Percentiles rank a stretch among this genome's conserved stretches.
Evolutionary conservation across 768 basidiomycete genomes (phyloP).

Genomic region (Sutorius australiensis): DNA sequence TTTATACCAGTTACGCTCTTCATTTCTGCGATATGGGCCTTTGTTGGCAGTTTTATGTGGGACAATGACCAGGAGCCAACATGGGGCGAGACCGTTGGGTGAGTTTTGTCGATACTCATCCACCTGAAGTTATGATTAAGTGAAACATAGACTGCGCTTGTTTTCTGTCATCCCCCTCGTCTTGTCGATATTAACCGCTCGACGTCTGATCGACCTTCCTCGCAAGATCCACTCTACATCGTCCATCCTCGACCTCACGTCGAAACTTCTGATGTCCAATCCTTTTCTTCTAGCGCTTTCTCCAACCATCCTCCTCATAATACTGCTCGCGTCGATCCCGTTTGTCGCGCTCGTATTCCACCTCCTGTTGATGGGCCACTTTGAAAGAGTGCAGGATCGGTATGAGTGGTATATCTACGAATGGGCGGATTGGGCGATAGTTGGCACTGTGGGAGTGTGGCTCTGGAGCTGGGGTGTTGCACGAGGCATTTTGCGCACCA

Average conservation of each 20-base stretch:
- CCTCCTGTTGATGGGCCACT: conserved; percentile 66
- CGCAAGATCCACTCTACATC: conserved; percentile 67
- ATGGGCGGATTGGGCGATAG: conserved; percentile 76
- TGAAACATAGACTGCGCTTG: conserved; percentile 41
- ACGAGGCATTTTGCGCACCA: conserved; percentile 71
- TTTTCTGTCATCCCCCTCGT: conserved; percentile 74
- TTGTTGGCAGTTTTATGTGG: conserved; percentile 74
- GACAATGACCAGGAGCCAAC: conserved; percentile 53
- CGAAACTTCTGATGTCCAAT: conserved; percentile 63
- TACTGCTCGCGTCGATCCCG: conserved; percentile 70
- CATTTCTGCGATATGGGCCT: conserved; percentile 76
- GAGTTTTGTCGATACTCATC: conserved; percentile 26
- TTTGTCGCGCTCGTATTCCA: conserved; percentile 78
- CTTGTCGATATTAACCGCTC: conserved; percentile 65
- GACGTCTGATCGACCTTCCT: conserved; percentile 69
- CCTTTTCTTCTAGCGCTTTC: conserved; percentile 75
- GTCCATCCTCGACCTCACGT: conserved; percentile 53
- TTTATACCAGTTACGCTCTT: conserved; percentile 73
- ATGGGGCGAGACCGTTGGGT: conserved; percentile 84
- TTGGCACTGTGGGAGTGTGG: conserved; percentile 51
- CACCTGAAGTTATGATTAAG: conserved; percentile 8
- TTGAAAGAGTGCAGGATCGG: conserved; percentile 39
- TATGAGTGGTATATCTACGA: conserved; percentile 51
- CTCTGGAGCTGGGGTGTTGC: conserved; percentile 79
- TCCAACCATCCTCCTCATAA: conserved; percentile 62